Percentiles rank a stretch among this genome's conserved stretches.
These are phyloP conservation scores for Colletotrichum filicis DNA, from an alignment of 2,329 filamentous ascomycete species.

Conservation along the genomic window DNA sequence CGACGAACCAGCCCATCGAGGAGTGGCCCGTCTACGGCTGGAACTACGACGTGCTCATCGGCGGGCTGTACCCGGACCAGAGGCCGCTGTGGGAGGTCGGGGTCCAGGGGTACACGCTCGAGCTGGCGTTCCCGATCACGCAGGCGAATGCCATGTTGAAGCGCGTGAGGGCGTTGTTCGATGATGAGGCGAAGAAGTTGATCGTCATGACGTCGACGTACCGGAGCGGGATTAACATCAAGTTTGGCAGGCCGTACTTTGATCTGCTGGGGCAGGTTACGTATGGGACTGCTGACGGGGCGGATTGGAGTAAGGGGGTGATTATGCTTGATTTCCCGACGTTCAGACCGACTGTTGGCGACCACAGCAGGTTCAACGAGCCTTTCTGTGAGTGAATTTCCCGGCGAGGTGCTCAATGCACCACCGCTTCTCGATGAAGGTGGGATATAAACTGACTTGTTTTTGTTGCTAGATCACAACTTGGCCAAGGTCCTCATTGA, in stretches of 20 bases:
- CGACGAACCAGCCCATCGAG: conserved; percentile 52
- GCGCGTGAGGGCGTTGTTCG: conserved; percentile 59
- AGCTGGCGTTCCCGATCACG: conserved; percentile 63
- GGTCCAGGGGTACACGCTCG: conserved; percentile 59
- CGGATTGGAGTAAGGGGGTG: conserved; percentile 60
- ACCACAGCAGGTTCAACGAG: conserved; percentile 60
- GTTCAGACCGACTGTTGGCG: conserved; percentile 56
- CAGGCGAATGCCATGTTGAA: conserved; percentile 60
- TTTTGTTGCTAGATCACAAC: conserved; percentile 47
- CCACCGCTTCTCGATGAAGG: neutral
- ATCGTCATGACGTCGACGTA: conserved; percentile 61
- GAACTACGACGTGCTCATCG: conserved; percentile 65
- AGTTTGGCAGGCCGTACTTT: conserved; percentile 60
- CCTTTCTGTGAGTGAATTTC: conserved; percentile 54
- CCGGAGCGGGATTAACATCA: conserved; percentile 63
- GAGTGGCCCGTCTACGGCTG: conserved; percentile 63
- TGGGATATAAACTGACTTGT: neutral
- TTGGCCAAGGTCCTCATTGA: conserved; percentile 58
- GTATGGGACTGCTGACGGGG: conserved; percentile 57
- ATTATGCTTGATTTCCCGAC: conserved; percentile 66
- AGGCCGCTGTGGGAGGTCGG: conserved; percentile 61
- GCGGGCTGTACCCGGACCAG: conserved; percentile 60
- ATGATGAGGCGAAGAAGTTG: conserved; percentile 55
- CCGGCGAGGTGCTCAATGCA: neutral
- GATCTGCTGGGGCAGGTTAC: conserved; percentile 62